Base-by-base conservation (phyloP, 805 yeast species). In the Wickerhamomyces subpelliculosus region DNA sequence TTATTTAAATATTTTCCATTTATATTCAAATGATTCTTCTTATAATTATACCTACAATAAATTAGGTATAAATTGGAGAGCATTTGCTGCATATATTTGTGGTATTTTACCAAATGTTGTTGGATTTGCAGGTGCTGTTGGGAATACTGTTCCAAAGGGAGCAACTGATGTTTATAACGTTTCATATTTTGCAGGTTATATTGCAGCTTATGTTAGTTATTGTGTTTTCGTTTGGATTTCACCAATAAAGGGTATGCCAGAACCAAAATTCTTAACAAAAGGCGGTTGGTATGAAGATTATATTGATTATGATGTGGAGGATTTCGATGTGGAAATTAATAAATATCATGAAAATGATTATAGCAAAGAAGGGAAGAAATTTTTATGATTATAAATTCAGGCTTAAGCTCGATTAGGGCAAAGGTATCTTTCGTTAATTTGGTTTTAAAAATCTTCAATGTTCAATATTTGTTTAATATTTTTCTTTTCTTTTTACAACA, bases 121-220 rank as follows among this genome's bases (percentile, higher is more conserved):
- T 11, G 95, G 95, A 3, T 84, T 85, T 49, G 87, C 80, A 8
- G 84, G 90, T 43, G 84, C 85, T 8, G 75, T 83, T 14, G 81
- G 77, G 23, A 71, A 78, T 16, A 71, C 67, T 45, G 89, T 84
- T 14, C 89, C 93, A n/a, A 61, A 64, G 30, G 90, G 87, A 18
- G 94, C 94, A n/a, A 72, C 75, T 44, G 64, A 72, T 40, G 73
- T 85, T 35, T 85, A 81, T 64, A 61, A 78, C 39, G 65, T 85
- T 51, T 80, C 78, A 61, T 85, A 78, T 63, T 78, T 84, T 47
- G 70, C 78, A 45, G 95, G 95, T 2, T 83, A 80, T 60, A 50
- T 74, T 22, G 60, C 73, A 3, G 67, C 90, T 0, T 70, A 69
- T 38, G 29, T 69, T 3, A 62, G 76, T 7, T 78, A 83, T 57